Conservation (phyloP, 257 asterid genomes). For the Avicennia marina region DNA sequence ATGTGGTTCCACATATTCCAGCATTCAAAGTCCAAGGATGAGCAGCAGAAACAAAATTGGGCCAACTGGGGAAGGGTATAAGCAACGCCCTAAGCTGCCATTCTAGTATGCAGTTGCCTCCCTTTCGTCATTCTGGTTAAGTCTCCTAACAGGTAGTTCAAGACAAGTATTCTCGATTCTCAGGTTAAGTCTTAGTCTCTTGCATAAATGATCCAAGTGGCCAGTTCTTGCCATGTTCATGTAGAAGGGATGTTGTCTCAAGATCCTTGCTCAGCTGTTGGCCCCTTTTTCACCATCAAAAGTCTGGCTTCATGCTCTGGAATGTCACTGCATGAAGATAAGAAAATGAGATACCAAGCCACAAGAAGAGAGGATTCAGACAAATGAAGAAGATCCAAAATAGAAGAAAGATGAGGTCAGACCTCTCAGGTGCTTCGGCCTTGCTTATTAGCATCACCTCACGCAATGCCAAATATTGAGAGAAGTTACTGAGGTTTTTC, state of each 20-base stretch:
- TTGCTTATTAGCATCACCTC: conserved; percentile 57
- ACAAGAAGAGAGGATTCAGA: not conserved
- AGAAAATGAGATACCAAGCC: not conserved
- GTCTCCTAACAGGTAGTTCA: no score
- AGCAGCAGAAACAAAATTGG: no score
- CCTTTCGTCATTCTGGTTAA: no score
- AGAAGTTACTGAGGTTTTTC: conserved; percentile 44
- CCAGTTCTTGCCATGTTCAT: not conserved
- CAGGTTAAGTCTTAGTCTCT: no score
- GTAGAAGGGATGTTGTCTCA: not conserved
- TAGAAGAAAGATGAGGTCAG: conserved; percentile 4
- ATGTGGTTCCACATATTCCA: no score
- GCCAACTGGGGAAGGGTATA: no score
- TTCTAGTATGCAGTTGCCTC: no score
- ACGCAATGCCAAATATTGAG: conserved; percentile 41
- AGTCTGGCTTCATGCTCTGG: conserved; percentile 57
- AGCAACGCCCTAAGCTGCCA: no score
- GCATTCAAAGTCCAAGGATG: no score
- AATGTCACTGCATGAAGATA: conserved; percentile 43
- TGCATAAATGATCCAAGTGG: no score
- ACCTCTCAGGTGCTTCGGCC: conserved; percentile 84
- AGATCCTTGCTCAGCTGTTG: conserved; percentile 36
- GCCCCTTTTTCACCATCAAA: conserved; percentile 38
- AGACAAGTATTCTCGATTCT: no score
- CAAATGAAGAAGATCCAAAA: not conserved